A percentile compares a stretch with the other conserved stretches of the same genome.
phyloP scores from a whole-genome alignment of 1,139 yeast species.

The Debaryomyces coudertii region DNA sequence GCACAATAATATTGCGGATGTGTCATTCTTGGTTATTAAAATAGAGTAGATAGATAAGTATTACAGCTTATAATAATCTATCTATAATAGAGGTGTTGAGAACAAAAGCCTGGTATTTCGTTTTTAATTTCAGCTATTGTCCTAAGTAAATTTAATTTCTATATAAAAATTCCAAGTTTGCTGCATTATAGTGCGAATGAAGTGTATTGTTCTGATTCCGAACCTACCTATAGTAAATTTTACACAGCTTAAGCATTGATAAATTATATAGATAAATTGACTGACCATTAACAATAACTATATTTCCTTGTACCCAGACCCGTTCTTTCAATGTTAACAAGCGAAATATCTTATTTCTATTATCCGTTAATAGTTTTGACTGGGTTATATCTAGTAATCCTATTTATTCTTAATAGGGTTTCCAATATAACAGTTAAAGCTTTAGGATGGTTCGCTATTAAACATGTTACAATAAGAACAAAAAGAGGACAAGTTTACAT shows the following conservation, averaged over 20 bases:
- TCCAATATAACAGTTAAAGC: slow-evolving; percentile 39
- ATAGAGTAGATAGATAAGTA: too few relatives aligned
- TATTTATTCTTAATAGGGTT: slow-evolving; percentile 25
- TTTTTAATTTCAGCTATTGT: too few relatives aligned
- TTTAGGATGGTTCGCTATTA: slow-evolving; percentile 41
- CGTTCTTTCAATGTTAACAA: background rate
- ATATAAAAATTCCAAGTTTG: background rate
- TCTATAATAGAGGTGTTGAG: too few relatives aligned
- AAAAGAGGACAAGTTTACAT: slow-evolving; percentile 23
- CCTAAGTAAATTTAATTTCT: too few relatives aligned
- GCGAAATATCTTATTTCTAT: background rate
- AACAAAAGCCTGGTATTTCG: too few relatives aligned
- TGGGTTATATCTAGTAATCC: slow-evolving; percentile 1
- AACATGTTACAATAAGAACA: slow-evolving; percentile 31
- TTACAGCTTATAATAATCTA: too few relatives aligned
- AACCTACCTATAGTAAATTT: background rate
- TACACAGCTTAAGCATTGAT: background rate
- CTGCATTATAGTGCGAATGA: background rate
- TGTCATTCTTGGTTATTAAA: too few relatives aligned
- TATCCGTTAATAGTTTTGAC: slow-evolving; percentile 2
- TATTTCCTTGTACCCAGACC: background rate
- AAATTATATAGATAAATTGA: background rate
- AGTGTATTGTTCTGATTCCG: background rate
- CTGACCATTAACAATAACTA: background rate
- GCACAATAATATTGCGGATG: too few relatives aligned